These are phyloP conservation scores for Colletotrichum viniferum DNA, from an alignment of 2,329 filamentous ascomycete genomes.

Conservation along the genomic window DNA sequence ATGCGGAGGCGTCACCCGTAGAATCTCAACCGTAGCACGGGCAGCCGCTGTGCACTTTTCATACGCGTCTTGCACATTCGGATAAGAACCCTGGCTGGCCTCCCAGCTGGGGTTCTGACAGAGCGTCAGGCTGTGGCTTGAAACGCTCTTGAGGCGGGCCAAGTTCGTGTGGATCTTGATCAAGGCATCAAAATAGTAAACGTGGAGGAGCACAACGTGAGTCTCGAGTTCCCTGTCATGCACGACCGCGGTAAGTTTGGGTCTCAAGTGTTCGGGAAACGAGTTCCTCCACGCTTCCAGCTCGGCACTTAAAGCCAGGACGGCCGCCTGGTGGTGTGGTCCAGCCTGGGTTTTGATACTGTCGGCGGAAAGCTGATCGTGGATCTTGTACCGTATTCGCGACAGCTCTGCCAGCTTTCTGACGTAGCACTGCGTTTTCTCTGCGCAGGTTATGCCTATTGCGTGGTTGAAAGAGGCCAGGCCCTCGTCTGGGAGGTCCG, in stretches of 20 bases:
- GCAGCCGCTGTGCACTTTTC: conserved; percentile 3
- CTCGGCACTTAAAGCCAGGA: not conserved
- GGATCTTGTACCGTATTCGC: not conserved
- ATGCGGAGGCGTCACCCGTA: not conserved
- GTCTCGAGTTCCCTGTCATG: not conserved
- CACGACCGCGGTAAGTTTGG: not conserved
- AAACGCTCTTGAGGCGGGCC: not conserved
- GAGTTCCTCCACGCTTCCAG: conserved; percentile 2
- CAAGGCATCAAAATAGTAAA: not conserved
- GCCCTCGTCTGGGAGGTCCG: not conserved
- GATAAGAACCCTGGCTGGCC: not conserved
- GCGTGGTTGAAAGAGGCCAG: not conserved
- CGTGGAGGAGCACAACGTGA: not conserved
- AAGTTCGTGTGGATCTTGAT: not conserved
- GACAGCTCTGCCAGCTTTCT: not conserved
- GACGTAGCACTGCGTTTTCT: not conserved
- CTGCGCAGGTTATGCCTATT: not conserved
- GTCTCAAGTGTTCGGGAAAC: not conserved
- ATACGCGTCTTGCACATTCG: not conserved
- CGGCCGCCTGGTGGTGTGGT: not conserved
- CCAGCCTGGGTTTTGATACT: not conserved
- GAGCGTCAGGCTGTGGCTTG: not conserved
- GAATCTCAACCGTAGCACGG: not conserved
- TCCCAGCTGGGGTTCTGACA: not conserved
- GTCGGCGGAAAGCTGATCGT: not conserved